A percentile compares a stretch with the other conserved stretches of the same genome.
phyloP scores from a whole-genome alignment of 371 early-diverging fungal genomes.

The Syncephalastrum racemosum region DNA sequence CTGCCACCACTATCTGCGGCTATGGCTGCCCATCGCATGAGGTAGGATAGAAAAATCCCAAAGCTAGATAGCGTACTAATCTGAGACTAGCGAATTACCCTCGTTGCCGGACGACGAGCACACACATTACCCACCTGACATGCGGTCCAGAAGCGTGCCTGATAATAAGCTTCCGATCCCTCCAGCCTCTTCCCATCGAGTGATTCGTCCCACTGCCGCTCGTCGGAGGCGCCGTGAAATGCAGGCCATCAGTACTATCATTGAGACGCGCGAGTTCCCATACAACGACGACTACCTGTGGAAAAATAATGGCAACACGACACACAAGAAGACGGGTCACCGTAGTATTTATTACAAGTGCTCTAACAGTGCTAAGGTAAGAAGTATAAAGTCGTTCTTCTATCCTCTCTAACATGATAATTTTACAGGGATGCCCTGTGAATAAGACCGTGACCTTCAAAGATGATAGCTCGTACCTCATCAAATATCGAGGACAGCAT shows the following conservation, averaged over 20 bases:
- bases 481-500: constrained; percentile 59
- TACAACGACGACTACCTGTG: constrained; percentile 53
- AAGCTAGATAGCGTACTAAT: too few relatives aligned
- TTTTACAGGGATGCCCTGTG: constrained; percentile 37
- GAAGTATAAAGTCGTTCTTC: neutral
- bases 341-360: constrained; percentile 63
- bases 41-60: too few relatives aligned
- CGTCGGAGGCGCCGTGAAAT: constrained; percentile 57
- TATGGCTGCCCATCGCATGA: too few relatives aligned
- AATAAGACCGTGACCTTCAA: constrained; percentile 60
- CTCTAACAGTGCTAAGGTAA: constrained; percentile 44
- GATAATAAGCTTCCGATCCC: constrained; percentile 15
- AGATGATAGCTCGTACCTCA: constrained; percentile 50
- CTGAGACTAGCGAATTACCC: too few relatives aligned
- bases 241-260: constrained; percentile 59
- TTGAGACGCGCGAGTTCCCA: constrained; percentile 54
- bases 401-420: neutral
- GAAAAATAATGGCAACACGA: constrained; percentile 65
- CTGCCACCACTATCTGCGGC: too few relatives aligned
- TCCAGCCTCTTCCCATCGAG: constrained; percentile 8
- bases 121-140: too few relatives aligned
- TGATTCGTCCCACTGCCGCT: neutral
- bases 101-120: too few relatives aligned
- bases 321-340: constrained; percentile 56
- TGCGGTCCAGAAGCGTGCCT: too few relatives aligned